Evolutionary conservation across 2,329 filamentous ascomycete genomes (phyloP), one percentile per base, ranked within the genome.

Genomic region (Bisporella sp.): DNA sequence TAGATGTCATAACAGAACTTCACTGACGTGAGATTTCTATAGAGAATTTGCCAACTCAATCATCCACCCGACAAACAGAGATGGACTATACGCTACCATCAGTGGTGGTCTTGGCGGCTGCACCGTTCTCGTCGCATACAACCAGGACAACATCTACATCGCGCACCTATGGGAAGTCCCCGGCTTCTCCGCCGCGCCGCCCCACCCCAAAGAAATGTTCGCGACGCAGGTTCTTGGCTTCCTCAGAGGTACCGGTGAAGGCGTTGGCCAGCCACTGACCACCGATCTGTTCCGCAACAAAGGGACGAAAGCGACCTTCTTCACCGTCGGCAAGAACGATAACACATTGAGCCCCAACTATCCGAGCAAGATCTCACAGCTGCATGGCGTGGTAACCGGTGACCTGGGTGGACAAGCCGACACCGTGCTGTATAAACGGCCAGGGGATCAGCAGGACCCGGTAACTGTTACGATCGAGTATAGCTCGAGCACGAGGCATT

Each of bases 41-140:
- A n/a, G 35, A 37, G 35, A n/a, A n/a, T 42, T 12, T 42, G 9
- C 41, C 9, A 42, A 42, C 21, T 42, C 41, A n/a, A 8, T 12
- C 21, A 8, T 28, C 8, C 8, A 12, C 41, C 11, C 12, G 8
- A 42, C 41, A 9, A 28, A 11, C 21, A 2, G 9, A n/a, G 41
- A 44, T 31, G 9, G 6, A 2, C 28, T 31, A 21, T 28, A 12
- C 21, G 41, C 9, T 2, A 42, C 41, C 8, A 42, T 28, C 21
- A 4, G 8, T 2, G 21, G 41, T 42, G 41, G 41, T 2, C 21
- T 42, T 30, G n/a, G 35, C 40, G 35, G 31, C 8, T 40, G 30
- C 45, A 39, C 33, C 45, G 12, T 47, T 12, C 45, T 40, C n/a
- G 33, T 47, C 33, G 45, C 33, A 40, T 12, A 47, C 45, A 40